Conservation (phyloP, 2,329 filamentous ascomycete species). For the Macrophomina pseudophaseolina region DNA sequence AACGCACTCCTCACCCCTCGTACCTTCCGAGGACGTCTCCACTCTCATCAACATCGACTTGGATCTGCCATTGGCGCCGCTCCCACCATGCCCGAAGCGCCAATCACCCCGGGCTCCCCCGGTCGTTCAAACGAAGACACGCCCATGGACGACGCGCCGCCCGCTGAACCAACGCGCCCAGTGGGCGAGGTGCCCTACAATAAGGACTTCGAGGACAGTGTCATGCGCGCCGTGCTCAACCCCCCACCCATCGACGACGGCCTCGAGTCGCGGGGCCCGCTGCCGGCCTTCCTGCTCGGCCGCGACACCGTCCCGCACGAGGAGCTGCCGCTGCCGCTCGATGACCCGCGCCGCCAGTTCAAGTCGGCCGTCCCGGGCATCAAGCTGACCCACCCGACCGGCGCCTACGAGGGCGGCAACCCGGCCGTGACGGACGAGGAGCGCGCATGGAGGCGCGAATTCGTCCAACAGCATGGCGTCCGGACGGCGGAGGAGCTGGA, state of each 20-base stretch:
- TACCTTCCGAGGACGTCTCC: not conserved
- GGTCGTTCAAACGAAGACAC: constrained; percentile 39
- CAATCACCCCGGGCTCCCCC: constrained; percentile 34
- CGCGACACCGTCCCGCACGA: constrained; percentile 38
- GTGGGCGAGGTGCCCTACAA: constrained; percentile 46
- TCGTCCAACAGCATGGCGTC: constrained; percentile 45
- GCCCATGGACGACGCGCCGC: constrained; percentile 34
- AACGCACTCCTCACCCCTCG: not conserved
- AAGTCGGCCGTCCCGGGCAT: constrained; percentile 50
- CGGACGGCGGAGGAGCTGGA: constrained; percentile 43
- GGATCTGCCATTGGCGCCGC: too few species aligned
- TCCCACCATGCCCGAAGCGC: constrained; percentile 30
- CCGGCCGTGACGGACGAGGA: constrained; percentile 38
- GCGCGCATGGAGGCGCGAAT: constrained; percentile 45
- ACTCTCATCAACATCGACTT: too few species aligned
- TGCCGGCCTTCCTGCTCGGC: constrained; percentile 35
- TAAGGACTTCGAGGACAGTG: constrained; percentile 50
- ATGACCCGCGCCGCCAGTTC: constrained; percentile 50
- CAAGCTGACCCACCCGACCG: constrained; percentile 51
- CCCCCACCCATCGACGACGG: constrained; percentile 33
- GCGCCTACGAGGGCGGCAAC: constrained; percentile 55
- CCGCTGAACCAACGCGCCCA: constrained; percentile 41
- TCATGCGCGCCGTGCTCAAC: constrained; percentile 48
- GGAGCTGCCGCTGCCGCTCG: constrained; percentile 49
- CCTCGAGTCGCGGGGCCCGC: constrained; percentile 35